Conservation (phyloP, 1,284 basidiomycete species). For the Entoloma clypeatum region DNA sequence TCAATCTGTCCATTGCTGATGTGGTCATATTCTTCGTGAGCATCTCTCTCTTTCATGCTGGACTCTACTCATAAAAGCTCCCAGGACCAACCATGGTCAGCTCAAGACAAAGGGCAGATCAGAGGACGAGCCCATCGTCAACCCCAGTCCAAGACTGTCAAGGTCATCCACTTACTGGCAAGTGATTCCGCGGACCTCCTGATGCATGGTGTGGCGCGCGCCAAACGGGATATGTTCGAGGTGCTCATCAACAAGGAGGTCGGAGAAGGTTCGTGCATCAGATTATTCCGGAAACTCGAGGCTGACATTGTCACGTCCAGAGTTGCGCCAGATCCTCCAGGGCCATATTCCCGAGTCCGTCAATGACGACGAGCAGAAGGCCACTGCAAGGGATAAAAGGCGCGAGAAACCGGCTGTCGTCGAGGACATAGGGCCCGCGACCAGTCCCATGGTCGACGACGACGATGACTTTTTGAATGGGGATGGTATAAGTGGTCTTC, state of each 20-base stretch:
- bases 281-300: neutral
- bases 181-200: slow-evolving; percentile 27
- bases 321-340: neutral
- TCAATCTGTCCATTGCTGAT: slow-evolving; percentile 13
- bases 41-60: neutral
- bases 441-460: neutral
- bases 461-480: neutral
- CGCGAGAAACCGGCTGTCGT: neutral
- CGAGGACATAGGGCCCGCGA: neutral
- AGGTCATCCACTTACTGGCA: slow-evolving; percentile 23
- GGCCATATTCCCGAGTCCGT: neutral
- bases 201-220: slow-evolving; percentile 22
- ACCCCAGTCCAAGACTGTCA: slow-evolving; percentile 24
- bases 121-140: slow-evolving; percentile 27
- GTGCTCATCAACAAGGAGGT: slow-evolving; percentile 24
- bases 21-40: slow-evolving; percentile 14
- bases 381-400: neutral
- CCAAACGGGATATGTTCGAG: slow-evolving; percentile 28
- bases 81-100: slow-evolving; percentile 31
- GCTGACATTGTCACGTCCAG: neutral
- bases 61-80: neutral
- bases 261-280: slow-evolving; percentile 19
- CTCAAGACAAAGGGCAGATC: slow-evolving; percentile 29
- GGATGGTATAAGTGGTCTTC: no score
- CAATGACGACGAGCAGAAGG: neutral